phyloP scores from a whole-genome alignment of 2,329 filamentous ascomycete genomes.

The Aspergillus ochraceoroseus region DNA sequence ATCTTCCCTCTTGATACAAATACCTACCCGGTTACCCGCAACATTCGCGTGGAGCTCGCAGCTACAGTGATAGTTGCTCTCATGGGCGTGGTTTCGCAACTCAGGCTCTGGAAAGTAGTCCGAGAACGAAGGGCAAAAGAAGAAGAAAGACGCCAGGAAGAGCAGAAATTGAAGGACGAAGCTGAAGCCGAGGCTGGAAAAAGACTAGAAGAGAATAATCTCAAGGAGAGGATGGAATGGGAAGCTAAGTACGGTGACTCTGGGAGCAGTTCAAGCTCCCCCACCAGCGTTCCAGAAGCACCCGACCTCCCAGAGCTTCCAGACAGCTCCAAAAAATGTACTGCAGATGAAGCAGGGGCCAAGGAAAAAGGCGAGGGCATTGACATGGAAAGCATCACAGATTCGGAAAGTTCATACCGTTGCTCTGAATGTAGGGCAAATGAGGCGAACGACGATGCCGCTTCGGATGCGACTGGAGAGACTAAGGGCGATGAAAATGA shows the following conservation, averaged over 20 bases:
- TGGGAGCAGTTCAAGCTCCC: slow-evolving; percentile 21
- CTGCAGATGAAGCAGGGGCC: slow-evolving; percentile 12
- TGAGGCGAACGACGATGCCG: slow-evolving; percentile 15
- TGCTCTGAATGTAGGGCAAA: slow-evolving; percentile 21
- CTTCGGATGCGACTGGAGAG: slow-evolving; percentile 11
- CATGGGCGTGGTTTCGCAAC: slow-evolving; percentile 74
- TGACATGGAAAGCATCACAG: slow-evolving; percentile 26
- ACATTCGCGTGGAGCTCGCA: slow-evolving; percentile 79
- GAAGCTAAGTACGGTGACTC: slow-evolving; percentile 68
- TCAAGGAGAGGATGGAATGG: slow-evolving; percentile 56
- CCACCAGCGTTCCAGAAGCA: slow-evolving; percentile 24
- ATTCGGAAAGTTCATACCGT: slow-evolving; percentile 19
- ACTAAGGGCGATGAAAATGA: slow-evolving; percentile 4
- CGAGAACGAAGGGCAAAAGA: slow-evolving; percentile 49
- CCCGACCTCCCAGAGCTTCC: no score
- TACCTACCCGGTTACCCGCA: slow-evolving; percentile 80
- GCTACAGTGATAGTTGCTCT: slow-evolving; percentile 68
- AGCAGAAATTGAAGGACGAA: slow-evolving; percentile 53
- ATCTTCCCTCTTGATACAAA: slow-evolving; percentile 71
- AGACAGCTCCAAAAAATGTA: slow-evolving; percentile 15
- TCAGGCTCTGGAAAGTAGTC: slow-evolving; percentile 79
- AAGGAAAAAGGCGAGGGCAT: slow-evolving; percentile 22
- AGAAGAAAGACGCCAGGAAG: slow-evolving; percentile 45
- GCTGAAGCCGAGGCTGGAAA: slow-evolving; percentile 68
- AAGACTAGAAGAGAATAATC: slow-evolving; percentile 47